Conservation (phyloP, 78 protist genomes). For the Speleostelium caveatum region DNA sequence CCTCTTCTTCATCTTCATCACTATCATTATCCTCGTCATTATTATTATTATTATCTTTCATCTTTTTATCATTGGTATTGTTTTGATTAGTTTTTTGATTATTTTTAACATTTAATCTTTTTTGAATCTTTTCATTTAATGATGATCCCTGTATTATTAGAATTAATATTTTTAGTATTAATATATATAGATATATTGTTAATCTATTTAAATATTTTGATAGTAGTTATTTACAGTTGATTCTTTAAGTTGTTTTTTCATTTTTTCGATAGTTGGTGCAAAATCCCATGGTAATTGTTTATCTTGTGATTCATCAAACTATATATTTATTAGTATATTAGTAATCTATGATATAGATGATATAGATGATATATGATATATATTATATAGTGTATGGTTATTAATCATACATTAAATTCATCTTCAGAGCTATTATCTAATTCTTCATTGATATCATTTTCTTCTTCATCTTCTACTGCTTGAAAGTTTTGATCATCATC, state of each 20-base stretch:
- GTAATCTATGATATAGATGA: neutral
- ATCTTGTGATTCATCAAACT: slow-evolving; percentile 64
- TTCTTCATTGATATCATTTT: slow-evolving; percentile 30
- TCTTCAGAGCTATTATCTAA: neutral
- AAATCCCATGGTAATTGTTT: slow-evolving; percentile 69
- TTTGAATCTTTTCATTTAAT: slow-evolving; percentile 56
- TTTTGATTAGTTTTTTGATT: slow-evolving; percentile 3
- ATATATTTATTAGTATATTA: neutral
- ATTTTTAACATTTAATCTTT: slow-evolving; percentile 50
- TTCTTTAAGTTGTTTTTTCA: slow-evolving; percentile 51
- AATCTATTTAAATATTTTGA: neutral
- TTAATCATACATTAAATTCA: slow-evolving; percentile 46
- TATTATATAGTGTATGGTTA: neutral
- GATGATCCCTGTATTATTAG: slow-evolving; percentile 21
- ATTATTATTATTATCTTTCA: neutral
- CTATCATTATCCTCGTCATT: neutral
- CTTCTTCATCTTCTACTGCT: slow-evolving; percentile 10
- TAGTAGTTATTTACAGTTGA: neutral
- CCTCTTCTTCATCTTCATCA: slow-evolving; percentile 1
- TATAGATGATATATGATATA: neutral
- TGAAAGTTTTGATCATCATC: slow-evolving; percentile 19
- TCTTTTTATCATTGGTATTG: neutral
- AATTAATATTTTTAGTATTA: no score
- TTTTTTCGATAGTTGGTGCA: slow-evolving; percentile 67
- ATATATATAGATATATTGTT: neutral